Percentiles rank a stretch among this genome's conserved stretches.
Conservation (phyloP, 805 yeast genomes). For the Kuraishia piskuri region DNA sequence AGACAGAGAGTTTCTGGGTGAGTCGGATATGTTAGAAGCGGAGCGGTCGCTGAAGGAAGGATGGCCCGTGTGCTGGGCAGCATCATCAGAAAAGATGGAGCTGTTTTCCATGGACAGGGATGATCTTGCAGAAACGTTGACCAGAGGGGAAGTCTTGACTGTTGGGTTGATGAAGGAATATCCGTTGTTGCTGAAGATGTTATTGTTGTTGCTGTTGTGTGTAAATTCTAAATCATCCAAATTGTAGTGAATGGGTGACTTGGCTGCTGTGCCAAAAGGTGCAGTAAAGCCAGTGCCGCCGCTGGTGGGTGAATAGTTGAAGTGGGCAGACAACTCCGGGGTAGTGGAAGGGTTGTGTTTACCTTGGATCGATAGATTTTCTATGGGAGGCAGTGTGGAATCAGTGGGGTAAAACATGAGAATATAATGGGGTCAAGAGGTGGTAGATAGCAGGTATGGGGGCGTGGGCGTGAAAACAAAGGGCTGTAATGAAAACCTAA, state of each 20-base stretch:
- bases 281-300: not conserved
- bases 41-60: not conserved
- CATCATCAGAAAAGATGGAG: not conserved
- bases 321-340: too few relatives aligned
- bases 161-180: not conserved
- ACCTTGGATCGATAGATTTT: not conserved
- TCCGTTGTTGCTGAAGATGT: not conserved
- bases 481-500: too few relatives aligned
- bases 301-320: not conserved
- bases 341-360: not conserved
- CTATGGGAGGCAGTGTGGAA: not conserved
- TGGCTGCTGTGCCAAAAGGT: not conserved
- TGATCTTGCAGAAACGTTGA: not conserved
- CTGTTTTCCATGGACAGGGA: slow-evolving; percentile 1
- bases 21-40: not conserved
- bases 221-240: not conserved
- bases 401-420: not conserved
- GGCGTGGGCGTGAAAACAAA: too few relatives aligned
- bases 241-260: not conserved
- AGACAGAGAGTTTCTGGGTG: not conserved
- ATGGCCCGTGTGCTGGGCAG: not conserved
- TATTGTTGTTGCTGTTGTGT: not conserved
- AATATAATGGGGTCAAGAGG: not conserved
- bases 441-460: too few relatives aligned
- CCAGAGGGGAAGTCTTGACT: not conserved